Conservation (phyloP, 2,329 filamentous ascomycete species). For the Elsinoe necatrix region DNA sequence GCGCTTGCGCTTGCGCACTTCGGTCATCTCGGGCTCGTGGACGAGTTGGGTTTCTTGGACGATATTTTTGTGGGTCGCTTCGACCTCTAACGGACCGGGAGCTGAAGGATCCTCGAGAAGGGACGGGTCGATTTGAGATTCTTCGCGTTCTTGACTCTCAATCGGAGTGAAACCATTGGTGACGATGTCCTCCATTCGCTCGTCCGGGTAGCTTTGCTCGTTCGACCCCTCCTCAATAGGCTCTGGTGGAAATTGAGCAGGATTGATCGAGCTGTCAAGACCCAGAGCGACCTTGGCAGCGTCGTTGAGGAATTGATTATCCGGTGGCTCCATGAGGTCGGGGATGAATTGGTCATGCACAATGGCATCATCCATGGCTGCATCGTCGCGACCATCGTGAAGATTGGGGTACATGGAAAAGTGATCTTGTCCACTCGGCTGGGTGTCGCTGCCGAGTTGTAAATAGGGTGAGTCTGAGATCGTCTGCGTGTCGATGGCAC, state of each 20-base stretch:
- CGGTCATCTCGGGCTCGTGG: neutral
- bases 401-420: constrained; percentile 7
- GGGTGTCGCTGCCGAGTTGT: constrained; percentile 1
- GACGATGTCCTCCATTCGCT: neutral
- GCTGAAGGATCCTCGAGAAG: neutral
- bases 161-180: neutral
- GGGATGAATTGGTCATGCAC: neutral
- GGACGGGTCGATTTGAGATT: constrained; percentile 3
- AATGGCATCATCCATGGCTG: neutral
- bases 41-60: neutral
- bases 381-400: neutral
- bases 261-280: constrained; percentile 7
- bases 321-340: neutral
- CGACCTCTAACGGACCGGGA: neutral
- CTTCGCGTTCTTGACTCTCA: neutral
- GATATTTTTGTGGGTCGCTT: neutral
- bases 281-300: neutral
- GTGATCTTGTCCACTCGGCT: neutral
- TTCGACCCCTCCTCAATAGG: neutral
- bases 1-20: neutral
- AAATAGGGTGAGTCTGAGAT: constrained; percentile 11
- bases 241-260: neutral
- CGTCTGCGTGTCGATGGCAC: constrained; percentile 8
- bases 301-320: constrained; percentile 9
- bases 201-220: neutral